phyloP scores from a whole-genome alignment of 2,329 filamentous ascomycete genomes.

The Raffaelea arxii region DNA sequence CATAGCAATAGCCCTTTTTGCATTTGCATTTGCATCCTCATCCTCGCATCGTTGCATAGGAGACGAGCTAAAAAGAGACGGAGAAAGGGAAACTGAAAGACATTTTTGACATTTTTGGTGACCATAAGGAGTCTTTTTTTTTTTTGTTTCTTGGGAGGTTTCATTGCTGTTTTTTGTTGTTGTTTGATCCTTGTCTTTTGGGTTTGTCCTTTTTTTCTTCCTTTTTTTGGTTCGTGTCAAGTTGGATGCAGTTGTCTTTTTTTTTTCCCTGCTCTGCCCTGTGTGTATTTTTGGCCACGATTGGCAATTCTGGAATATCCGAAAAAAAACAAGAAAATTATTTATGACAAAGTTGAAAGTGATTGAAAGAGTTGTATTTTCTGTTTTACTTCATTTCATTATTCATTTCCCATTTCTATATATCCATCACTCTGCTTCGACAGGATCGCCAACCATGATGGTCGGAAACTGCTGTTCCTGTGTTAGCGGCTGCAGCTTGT shows the following conservation, averaged over 20 bases:
- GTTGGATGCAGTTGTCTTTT: not conserved
- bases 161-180: not conserved
- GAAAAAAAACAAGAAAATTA: not conserved
- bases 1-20: not conserved
- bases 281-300: not conserved
- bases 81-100: not conserved
- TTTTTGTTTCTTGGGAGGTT: not conserved
- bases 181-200: not conserved
- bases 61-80: not conserved
- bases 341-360: too few species aligned
- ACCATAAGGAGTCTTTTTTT: not conserved
- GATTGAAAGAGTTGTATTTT: not conserved
- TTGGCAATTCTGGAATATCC: not conserved
- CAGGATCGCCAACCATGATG: conserved; percentile 40
- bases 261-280: not conserved
- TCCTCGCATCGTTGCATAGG: not conserved
- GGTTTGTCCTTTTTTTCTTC: not conserved
- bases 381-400: not conserved
- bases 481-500: conserved; percentile 7
- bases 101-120: not conserved
- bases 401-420: not conserved
- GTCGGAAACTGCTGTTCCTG: conserved; percentile 28
- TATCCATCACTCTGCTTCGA: conserved; percentile 11
- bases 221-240: not conserved
- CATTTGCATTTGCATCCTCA: not conserved